Conservation (phyloP, 2,329 filamentous ascomycete genomes). For the Colletotrichum sojae region DNA sequence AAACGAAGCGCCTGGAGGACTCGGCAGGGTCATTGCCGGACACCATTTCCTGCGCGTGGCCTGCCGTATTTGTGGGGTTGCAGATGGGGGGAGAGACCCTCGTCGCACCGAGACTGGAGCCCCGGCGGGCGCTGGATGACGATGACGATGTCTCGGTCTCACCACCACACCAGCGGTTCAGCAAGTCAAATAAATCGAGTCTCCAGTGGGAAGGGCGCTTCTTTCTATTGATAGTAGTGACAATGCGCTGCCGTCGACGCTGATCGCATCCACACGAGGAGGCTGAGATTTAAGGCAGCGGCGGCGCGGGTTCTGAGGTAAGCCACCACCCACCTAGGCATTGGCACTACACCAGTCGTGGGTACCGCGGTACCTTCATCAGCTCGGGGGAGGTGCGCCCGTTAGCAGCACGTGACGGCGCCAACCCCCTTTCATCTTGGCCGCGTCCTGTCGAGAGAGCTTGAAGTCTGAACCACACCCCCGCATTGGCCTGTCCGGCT, state of each 20-base stretch:
- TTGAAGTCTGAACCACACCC: background rate
- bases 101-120: constrained; percentile 27
- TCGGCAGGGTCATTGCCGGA: constrained; percentile 12
- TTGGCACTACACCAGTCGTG: too few relatives aligned
- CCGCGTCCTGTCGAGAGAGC: constrained; percentile 19
- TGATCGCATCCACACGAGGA: background rate
- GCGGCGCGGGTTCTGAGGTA: constrained; percentile 4
- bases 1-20: constrained; percentile 14
- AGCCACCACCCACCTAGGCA: too few relatives aligned
- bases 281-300: background rate
- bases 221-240: constrained; percentile 1
- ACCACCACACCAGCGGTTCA: background rate
- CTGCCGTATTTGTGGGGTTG: constrained; percentile 8
- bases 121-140: background rate
- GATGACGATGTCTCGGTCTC: constrained; percentile 15
- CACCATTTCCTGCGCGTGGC: too few relatives aligned
- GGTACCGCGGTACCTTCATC: too few relatives aligned
- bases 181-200: background rate
- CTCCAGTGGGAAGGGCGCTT: background rate
- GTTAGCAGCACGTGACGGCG: constrained; percentile 17
- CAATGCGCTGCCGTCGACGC: background rate
- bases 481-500: constrained; percentile 7
- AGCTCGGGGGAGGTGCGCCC: background rate
- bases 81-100: background rate
- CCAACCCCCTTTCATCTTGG: constrained; percentile 31